These are phyloP conservation scores for Nicotiana sylvestris DNA, from an alignment of 257 asterid genomes.

Conservation along the genomic window DNA sequence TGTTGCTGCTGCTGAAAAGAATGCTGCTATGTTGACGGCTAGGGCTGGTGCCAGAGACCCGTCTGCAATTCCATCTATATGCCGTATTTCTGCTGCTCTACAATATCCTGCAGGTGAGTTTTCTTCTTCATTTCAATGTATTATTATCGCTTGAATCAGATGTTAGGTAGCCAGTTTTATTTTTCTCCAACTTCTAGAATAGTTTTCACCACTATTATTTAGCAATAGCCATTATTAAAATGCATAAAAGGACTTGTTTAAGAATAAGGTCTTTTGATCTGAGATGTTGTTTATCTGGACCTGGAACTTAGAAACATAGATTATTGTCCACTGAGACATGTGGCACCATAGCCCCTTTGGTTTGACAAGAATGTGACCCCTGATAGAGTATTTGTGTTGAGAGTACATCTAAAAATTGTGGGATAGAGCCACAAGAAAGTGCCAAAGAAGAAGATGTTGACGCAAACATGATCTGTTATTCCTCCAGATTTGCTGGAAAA, in stretches of 20 bases:
- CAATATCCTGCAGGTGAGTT: slow-evolving; percentile 89
- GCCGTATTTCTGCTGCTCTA: slow-evolving; percentile 95
- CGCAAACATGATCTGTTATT: background rate
- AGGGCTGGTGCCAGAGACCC: slow-evolving; percentile 99
- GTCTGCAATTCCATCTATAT: slow-evolving; percentile 92
- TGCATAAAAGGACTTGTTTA: background rate
- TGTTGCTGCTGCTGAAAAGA: slow-evolving; percentile 82
- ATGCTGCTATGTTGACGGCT: slow-evolving; percentile 84
- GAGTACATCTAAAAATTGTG: no score
- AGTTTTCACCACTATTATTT: background rate
- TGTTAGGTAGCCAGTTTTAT: background rate
- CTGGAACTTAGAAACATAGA: background rate
- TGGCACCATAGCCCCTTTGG: background rate
- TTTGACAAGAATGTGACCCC: background rate
- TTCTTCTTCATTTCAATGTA: slow-evolving; percentile 8
- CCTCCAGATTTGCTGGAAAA: background rate
- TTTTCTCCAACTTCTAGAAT: background rate
- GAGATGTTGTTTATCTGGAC: background rate
- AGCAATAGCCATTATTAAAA: background rate
- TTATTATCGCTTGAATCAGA: background rate
- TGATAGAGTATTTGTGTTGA: no score
- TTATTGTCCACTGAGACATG: background rate
- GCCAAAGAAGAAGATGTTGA: background rate
- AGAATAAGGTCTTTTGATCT: background rate
- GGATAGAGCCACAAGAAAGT: background rate